A percentile compares a stretch with the other conserved stretches of the same genome.
phyloP scores from a whole-genome alignment of 83 land plant species.

The Thuja plicata region DNA sequence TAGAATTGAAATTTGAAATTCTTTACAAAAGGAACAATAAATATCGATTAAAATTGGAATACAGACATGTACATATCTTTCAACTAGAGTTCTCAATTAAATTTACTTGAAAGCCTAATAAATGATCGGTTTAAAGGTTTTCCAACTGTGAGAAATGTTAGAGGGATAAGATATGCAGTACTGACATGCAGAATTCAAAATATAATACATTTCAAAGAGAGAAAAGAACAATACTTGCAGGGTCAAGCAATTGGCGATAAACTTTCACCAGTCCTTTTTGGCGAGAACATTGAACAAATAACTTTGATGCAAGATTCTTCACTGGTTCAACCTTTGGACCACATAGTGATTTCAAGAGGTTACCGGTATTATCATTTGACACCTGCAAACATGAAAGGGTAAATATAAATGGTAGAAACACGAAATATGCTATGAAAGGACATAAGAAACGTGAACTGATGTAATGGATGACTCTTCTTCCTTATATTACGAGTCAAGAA shows the following conservation, averaged over 20 bases:
- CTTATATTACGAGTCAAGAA: background rate
- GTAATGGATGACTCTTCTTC: background rate
- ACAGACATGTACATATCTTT: background rate
- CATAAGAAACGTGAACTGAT: background rate
- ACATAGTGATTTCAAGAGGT: slow-evolving; percentile 74
- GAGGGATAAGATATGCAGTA: background rate
- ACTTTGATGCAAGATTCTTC: slow-evolving; percentile 84
- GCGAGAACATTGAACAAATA: slow-evolving; percentile 93
- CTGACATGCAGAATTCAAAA: background rate
- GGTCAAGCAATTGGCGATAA: slow-evolving; percentile 80
- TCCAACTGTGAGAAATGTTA: background rate
- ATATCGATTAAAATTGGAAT: background rate
- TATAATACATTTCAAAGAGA: background rate
- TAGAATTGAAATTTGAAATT: background rate
- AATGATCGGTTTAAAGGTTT: background rate
- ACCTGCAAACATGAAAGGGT: slow-evolving; percentile 53
- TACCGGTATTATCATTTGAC: slow-evolving; percentile 64
- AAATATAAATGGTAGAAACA: background rate
- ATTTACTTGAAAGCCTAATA: background rate
- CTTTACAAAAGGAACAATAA: background rate
- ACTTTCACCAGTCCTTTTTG: slow-evolving; percentile 88
- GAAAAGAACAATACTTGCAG: slow-evolving; percentile 54
- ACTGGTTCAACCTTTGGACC: slow-evolving; percentile 82
- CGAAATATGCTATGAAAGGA: background rate
- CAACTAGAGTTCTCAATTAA: background rate